Evolutionary conservation across 352 stramenopile species (phyloP), one percentile per base, ranked within the genome.

Genomic region (Globisporangium abappressorium): DNA sequence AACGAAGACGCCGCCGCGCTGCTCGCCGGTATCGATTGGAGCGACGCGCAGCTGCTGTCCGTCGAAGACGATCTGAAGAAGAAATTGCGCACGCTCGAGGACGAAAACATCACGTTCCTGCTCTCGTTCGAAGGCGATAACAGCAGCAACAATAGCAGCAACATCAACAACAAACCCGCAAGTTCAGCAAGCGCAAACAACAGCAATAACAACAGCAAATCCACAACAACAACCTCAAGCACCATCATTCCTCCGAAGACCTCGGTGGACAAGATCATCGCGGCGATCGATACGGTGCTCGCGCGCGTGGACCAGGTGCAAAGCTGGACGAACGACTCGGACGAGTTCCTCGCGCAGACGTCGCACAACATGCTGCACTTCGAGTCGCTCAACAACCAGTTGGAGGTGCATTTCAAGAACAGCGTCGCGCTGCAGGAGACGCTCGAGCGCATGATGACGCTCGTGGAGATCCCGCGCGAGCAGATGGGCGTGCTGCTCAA

Each of bases 381-480:
- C 33, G 85, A 93, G 64, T 74, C 83, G 22, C 75, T 89, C 54
- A 93, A 93, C 62, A 93, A 91, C 63, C 82, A 93, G 33, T 70
- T 93, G 43, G 85, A 93, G 63, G 74, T 93, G 59, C 76, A 92
- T 60, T 93, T 91, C 70, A 90, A 90, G 65, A 93, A 93, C 76
- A 89, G 73, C 46, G 83, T 91, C 11, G 74, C 83, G 20, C 71
- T 93, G 1, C 73, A 92, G 38, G 73, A 91, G 28, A 73, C 74
- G 30, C 72, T 93, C 7, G 70, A 75, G n/a, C 62, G 70, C 14
- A 72, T 90, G 69, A 78, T 93, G 64, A 46, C 57, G 3, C 67
- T 68, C n/a, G 78, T 90, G 43, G 79, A 90, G 20, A 73, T 93
- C 55, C 71, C 77, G 28, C 73, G 78, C 20, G 78, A 93, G 24